phyloP scores from a whole-genome alignment of 768 basidiomycete species.

The Mycena vulgaris region DNA sequence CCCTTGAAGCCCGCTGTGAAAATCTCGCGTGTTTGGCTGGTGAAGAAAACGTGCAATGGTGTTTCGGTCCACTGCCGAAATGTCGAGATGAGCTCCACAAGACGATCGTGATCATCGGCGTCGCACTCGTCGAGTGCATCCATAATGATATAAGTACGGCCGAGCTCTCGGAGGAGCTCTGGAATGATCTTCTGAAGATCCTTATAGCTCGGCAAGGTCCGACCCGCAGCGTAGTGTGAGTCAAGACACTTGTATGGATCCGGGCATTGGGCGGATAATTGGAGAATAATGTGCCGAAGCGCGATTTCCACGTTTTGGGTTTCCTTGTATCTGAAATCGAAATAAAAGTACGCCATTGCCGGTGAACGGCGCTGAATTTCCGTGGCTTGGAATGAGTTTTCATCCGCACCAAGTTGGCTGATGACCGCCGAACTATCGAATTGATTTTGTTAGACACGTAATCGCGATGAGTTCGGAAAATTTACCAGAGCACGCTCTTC shows the following conservation, averaged over 20 bases:
- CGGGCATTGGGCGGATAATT: slow-evolving; percentile 5
- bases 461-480: no score
- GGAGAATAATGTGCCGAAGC: slow-evolving; percentile 8
- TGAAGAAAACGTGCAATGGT: slow-evolving; percentile 14
- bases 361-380: no score
- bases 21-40: background rate
- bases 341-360: slow-evolving; percentile 22
- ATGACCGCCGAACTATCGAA: no score
- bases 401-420: no score
- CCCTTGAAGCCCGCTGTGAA: background rate
- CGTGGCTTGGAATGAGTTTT: no score
- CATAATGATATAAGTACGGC: slow-evolving; percentile 12
- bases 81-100: background rate
- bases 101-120: background rate
- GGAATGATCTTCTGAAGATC: background rate
- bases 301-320: slow-evolving; percentile 3
- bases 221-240: slow-evolving; percentile 3
- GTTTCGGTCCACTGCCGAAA: background rate
- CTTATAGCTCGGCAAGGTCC: background rate
- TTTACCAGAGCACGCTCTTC: no score
- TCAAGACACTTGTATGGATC: background rate
- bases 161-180: slow-evolving; percentile 10
- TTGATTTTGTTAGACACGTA: no score
- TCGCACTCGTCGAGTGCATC: slow-evolving; percentile 21
- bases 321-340: slow-evolving; percentile 3